These are phyloP conservation scores for Protea cynaroides DNA, from an alignment of 164 flowering plant genomes.

Conservation along the genomic window DNA sequence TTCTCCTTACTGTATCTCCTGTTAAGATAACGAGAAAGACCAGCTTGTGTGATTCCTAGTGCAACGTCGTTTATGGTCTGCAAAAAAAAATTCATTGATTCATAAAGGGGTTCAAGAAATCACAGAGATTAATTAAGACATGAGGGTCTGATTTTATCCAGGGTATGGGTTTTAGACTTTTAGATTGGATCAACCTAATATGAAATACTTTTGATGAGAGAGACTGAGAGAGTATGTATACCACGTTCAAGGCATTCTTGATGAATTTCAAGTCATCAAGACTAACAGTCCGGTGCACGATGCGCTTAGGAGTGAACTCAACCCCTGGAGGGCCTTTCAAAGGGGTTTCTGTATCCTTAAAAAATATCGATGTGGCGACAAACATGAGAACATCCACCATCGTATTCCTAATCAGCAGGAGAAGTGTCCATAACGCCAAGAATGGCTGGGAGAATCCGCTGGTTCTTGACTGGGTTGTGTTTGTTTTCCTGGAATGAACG, in stretches of 20 bases:
- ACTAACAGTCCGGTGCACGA: constrained; percentile 40
- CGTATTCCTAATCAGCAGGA: constrained; percentile 34
- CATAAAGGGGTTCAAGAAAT: not conserved
- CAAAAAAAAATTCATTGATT: not conserved
- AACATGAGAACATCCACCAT: constrained; percentile 35
- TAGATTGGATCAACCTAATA: no score
- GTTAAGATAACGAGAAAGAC: constrained; percentile 29
- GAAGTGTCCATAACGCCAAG: constrained; percentile 18
- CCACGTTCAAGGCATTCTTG: constrained; percentile 40
- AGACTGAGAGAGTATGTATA: not conserved
- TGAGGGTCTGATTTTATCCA: no score
- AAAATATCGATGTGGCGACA: constrained; percentile 25
- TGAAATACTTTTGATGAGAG: no score
- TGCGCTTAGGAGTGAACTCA: constrained; percentile 19
- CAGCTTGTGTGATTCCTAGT: constrained; percentile 36
- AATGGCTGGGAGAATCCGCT: constrained; percentile 8
- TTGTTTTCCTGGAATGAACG: constrained; percentile 24
- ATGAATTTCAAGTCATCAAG: constrained; percentile 58
- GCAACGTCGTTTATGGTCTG: constrained; percentile 48
- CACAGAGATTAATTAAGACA: no score
- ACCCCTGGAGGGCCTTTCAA: constrained; percentile 27
- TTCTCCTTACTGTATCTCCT: constrained; percentile 28
- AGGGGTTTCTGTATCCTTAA: constrained; percentile 46
- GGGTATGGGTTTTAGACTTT: no score
- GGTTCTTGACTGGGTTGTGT: not conserved